phyloP scores from a whole-genome alignment of 108 stramenopile genomes.

The Pseudonitzschia pungens region DNA sequence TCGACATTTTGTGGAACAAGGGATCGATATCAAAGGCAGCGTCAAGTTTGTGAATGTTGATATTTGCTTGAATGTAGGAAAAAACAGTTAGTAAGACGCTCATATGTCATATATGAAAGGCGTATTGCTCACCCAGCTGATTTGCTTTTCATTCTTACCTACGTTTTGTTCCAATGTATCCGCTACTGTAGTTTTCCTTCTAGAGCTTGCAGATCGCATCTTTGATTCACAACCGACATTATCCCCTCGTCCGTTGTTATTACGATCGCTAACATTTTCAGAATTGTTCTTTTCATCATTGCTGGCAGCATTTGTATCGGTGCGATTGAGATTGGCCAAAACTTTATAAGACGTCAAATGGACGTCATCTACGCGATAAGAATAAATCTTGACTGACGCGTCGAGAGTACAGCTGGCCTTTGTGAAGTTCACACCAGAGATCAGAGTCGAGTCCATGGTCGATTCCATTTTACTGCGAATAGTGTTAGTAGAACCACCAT shows the following conservation, averaged over 20 bases:
- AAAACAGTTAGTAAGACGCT: background rate
- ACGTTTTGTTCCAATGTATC: slow-evolving; percentile 77
- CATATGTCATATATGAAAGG: background rate
- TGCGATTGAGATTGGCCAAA: slow-evolving; percentile 91
- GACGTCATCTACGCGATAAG: slow-evolving; percentile 96
- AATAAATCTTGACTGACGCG: slow-evolving; percentile 97
- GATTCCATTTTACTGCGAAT: background rate
- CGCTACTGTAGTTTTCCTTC: background rate
- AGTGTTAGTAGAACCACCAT: background rate
- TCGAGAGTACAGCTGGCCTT: slow-evolving; percentile 96
- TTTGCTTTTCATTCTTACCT: slow-evolving; percentile 41
- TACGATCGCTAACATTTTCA: slow-evolving; percentile 23
- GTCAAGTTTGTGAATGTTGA: slow-evolving; percentile 89
- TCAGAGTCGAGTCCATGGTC: slow-evolving; percentile 18
- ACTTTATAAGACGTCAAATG: slow-evolving; percentile 91
- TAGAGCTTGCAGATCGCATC: slow-evolving; percentile 15
- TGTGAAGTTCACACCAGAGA: slow-evolving; percentile 89
- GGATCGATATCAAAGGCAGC: slow-evolving; percentile 96
- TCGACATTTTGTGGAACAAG: slow-evolving; percentile 97
- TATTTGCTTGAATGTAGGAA: slow-evolving; percentile 55
- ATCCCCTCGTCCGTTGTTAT: background rate
- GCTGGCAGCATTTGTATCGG: slow-evolving; percentile 44
- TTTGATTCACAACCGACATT: background rate
- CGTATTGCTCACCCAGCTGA: background rate
- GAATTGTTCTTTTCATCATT: slow-evolving; percentile 17